Evolutionary conservation across 2,329 filamentous ascomycete species (phyloP).

Genomic region (Atkinsonella texensis): DNA sequence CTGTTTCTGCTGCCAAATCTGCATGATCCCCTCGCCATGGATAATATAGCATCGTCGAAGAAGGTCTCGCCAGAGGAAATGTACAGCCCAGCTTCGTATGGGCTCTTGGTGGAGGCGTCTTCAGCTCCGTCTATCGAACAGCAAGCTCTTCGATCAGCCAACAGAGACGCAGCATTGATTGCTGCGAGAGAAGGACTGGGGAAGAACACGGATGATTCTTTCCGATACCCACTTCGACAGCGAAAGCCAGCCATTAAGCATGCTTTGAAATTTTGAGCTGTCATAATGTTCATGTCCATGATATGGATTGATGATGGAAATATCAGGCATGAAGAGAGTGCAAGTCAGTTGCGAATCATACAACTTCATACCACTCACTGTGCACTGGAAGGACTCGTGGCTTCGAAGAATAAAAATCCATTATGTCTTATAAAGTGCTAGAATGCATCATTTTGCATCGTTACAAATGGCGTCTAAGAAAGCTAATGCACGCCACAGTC

Average conservation of each 20-base stretch:
- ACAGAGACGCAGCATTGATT: not conserved
- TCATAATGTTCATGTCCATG: not conserved
- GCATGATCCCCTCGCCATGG: not conserved
- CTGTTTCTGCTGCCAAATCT: not conserved
- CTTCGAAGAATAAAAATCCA: not conserved
- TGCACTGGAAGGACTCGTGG: not conserved
- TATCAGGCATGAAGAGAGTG: not conserved
- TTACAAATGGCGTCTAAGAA: not conserved
- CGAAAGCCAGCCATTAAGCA: not conserved
- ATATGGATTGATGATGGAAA: not conserved
- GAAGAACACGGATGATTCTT: not conserved
- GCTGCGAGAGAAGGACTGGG: not conserved
- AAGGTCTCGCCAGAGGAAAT: not conserved
- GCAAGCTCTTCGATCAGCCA: not conserved
- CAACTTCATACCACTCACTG: not conserved
- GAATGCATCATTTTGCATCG: not conserved
- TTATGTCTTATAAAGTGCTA: not conserved
- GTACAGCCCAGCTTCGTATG: not conserved
- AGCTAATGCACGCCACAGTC: not conserved
- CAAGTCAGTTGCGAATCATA: not conserved
- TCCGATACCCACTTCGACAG: not conserved
- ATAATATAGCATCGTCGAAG: not conserved
- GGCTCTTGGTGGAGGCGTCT: not conserved
- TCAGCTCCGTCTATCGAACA: not conserved
- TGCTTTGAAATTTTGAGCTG: not conserved